Conservation (phyloP, 306 rosid species). For the Rubus parviflorus region DNA sequence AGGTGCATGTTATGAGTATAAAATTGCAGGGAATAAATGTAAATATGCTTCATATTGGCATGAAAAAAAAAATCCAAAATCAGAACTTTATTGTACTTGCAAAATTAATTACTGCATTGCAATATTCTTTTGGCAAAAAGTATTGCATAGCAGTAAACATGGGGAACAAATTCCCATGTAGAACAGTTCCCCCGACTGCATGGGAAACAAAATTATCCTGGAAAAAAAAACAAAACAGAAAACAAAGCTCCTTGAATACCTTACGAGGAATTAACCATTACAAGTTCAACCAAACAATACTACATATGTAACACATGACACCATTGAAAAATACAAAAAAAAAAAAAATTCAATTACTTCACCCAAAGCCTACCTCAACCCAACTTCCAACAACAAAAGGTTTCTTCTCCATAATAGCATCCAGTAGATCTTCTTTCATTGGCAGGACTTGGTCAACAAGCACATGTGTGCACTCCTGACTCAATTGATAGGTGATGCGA, state of each 20-base stretch:
- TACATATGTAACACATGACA: not conserved
- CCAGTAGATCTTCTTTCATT: constrained; percentile 56
- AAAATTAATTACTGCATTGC: not conserved
- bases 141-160: too few relatives aligned
- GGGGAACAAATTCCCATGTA: not conserved
- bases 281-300: not conserved
- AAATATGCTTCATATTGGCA: not conserved
- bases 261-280: not conserved
- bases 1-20: not conserved
- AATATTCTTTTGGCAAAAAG: too few relatives aligned
- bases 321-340: not conserved
- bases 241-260: not conserved
- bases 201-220: not conserved
- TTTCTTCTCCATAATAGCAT: constrained; percentile 70
- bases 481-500: constrained; percentile 36
- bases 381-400: constrained; percentile 62
- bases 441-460: constrained; percentile 76
- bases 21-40: not conserved
- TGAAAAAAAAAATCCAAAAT: not conserved
- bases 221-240: not conserved
- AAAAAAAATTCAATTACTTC: not conserved
- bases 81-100: too few relatives aligned
- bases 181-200: not conserved
- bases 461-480: constrained; percentile 82
- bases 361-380: constrained; percentile 61